Evolutionary conservation across 345 rosid genomes (phyloP).

Genomic region (Excoecaria agallocha): DNA sequence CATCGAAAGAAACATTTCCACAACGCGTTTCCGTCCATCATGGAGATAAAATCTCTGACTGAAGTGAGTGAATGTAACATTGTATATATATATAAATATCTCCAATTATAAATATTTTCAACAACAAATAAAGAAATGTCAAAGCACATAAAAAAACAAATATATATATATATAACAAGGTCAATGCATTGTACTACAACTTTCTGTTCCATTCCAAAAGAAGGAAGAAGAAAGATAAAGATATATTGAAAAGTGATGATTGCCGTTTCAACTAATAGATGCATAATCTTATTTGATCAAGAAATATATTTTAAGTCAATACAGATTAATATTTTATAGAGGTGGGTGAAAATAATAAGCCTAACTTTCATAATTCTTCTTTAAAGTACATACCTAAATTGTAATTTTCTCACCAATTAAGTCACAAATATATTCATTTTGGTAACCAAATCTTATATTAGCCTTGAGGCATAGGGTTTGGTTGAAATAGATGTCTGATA

Average conservation of each 20-base stretch:
- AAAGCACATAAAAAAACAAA: no score
- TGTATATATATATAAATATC: no score
- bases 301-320: slow-evolving; percentile 21
- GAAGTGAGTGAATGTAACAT: no score
- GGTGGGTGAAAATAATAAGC: slow-evolving; percentile 37
- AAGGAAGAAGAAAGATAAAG: no score
- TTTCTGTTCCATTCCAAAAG: background rate
- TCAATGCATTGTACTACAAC: no score
- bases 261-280: background rate
- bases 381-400: slow-evolving; percentile 22
- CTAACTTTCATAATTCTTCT: slow-evolving; percentile 18
- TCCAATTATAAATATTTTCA: no score
- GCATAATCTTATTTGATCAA: background rate
- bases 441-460: slow-evolving; percentile 31
- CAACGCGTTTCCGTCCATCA: slow-evolving; percentile 40
- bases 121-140: no score
- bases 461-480: slow-evolving; percentile 15
- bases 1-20: background rate
- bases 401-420: slow-evolving; percentile 21
- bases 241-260: background rate
- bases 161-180: background rate
- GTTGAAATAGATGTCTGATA: slow-evolving; percentile 12
- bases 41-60: slow-evolving; percentile 10
- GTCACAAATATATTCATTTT: slow-evolving; percentile 5
- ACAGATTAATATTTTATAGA: slow-evolving; percentile 10